These are phyloP conservation scores for Rosa rugosa DNA, from an alignment of 306 rosid species.

Conservation along the genomic window DNA sequence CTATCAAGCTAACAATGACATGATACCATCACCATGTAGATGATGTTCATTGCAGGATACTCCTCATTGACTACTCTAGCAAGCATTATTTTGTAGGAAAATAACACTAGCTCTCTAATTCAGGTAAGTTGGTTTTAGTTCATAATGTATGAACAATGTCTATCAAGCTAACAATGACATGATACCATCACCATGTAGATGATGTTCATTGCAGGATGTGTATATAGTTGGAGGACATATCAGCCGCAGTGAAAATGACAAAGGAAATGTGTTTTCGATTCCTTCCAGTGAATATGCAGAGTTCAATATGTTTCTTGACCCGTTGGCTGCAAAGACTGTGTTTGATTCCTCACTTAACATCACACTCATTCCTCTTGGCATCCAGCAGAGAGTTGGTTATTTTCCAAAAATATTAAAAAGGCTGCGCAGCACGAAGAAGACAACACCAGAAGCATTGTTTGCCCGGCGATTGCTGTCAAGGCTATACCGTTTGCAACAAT, in stretches of 20 bases:
- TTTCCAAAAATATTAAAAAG: slow-evolving; percentile 37
- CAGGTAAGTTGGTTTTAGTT: slow-evolving; percentile 42
- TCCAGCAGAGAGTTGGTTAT: slow-evolving; percentile 56
- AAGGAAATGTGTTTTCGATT: slow-evolving; percentile 70
- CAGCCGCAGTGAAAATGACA: slow-evolving; percentile 39
- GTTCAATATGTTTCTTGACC: slow-evolving; percentile 86
- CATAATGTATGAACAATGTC: not conserved
- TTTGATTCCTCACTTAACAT: slow-evolving; percentile 57
- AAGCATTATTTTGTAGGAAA: slow-evolving; percentile 43
- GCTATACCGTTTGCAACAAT: slow-evolving; percentile 49
- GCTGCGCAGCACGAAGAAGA: slow-evolving; percentile 30
- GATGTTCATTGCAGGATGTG: slow-evolving; percentile 51
- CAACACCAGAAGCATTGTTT: slow-evolving; percentile 71
- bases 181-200: not conserved
- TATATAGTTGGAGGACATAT: slow-evolving; percentile 85
- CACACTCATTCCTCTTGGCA: slow-evolving; percentile 66
- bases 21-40: too few relatives aligned
- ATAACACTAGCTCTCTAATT: slow-evolving; percentile 52
- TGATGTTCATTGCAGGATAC: not conserved
- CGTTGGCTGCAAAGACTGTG: slow-evolving; percentile 71
- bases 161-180: slow-evolving; percentile 5
- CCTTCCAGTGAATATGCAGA: slow-evolving; percentile 77
- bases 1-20: slow-evolving; percentile 1
- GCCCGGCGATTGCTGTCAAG: slow-evolving; percentile 41
- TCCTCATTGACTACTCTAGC: slow-evolving; percentile 91